Conservation (phyloP, 2,329 filamentous ascomycete genomes). For the Magnaporthales sp. region DNA sequence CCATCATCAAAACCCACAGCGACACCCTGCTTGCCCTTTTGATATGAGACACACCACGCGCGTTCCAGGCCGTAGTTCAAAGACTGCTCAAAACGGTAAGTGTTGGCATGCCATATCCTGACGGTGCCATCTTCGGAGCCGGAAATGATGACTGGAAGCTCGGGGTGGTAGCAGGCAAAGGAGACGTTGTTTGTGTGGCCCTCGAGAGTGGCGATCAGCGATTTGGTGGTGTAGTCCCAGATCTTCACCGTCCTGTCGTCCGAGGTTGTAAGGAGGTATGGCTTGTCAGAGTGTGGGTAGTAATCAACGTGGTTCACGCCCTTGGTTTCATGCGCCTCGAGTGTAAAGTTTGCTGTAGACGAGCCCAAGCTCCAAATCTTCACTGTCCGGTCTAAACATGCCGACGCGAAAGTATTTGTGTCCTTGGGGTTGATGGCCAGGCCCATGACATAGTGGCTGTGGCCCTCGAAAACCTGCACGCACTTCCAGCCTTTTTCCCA, state of each 20-base stretch:
- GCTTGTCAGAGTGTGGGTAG: slow-evolving; percentile 65
- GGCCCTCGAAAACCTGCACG: slow-evolving; percentile 92
- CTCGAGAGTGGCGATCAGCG: slow-evolving; percentile 89
- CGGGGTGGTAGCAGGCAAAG: slow-evolving; percentile 95
- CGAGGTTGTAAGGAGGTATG: slow-evolving; percentile 90
- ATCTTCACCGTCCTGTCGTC: slow-evolving; percentile 96
- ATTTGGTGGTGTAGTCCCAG: slow-evolving; percentile 99
- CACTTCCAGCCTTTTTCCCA: slow-evolving; percentile 99
- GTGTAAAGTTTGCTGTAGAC: slow-evolving; percentile 87
- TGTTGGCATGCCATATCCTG: slow-evolving; percentile 98
- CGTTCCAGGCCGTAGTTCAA: slow-evolving; percentile 92
- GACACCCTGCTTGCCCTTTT: slow-evolving; percentile 87
- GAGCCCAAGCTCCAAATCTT: slow-evolving; percentile 74
- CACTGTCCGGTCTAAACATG: slow-evolving; percentile 91
- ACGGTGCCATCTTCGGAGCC: slow-evolving; percentile 96
- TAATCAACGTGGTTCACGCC: slow-evolving; percentile 98
- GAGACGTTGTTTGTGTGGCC: slow-evolving; percentile 97
- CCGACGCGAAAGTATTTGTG: slow-evolving; percentile 84
- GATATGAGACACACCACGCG: slow-evolving; percentile 95
- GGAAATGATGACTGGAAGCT: slow-evolving; percentile 93
- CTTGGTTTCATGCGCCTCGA: slow-evolving; percentile 95
- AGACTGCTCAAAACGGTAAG: slow-evolving; percentile 91
- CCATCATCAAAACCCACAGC: slow-evolving; percentile 97
- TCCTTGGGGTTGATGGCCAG: slow-evolving; percentile 97
- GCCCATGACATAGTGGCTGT: slow-evolving; percentile 91